Evolutionary conservation across 2,329 filamentous ascomycete species (phyloP).

Genomic region (Diatrype stigma): DNA sequence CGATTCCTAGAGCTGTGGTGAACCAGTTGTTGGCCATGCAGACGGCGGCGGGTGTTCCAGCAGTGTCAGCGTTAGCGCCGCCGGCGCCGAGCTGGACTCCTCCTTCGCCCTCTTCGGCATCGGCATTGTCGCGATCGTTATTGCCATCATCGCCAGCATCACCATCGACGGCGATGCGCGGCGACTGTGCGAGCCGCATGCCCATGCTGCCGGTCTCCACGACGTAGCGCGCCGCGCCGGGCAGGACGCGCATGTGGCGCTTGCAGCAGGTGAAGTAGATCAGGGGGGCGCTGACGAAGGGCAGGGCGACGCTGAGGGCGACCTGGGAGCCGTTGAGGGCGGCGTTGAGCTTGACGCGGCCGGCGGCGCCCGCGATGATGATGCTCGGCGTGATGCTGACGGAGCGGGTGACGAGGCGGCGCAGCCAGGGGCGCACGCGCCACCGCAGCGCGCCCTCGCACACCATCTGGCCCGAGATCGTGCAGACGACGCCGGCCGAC

Average conservation of each 20-base stretch:
- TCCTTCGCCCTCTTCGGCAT: constrained; percentile 1
- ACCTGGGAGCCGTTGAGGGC: constrained; percentile 77
- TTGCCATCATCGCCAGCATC: neutral
- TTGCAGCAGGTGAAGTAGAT: constrained; percentile 80
- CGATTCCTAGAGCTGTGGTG: constrained; percentile 47
- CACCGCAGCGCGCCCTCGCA: constrained; percentile 77
- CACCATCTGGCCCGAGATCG: constrained; percentile 86
- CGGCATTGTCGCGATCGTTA: constrained; percentile 13
- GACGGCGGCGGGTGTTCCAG: constrained; percentile 26
- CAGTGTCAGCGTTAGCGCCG: neutral
- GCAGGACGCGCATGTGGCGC: constrained; percentile 71
- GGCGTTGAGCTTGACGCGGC: constrained; percentile 62
- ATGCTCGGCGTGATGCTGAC: constrained; percentile 81
- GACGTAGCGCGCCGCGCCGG: constrained; percentile 36
- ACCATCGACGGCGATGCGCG: constrained; percentile 2
- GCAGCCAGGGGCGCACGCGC: constrained; percentile 71
- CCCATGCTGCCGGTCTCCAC: constrained; percentile 24
- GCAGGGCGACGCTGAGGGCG: constrained; percentile 71
- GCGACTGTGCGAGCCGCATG: no score
- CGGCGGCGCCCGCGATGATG: constrained; percentile 76
- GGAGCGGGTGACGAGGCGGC: constrained; percentile 69
- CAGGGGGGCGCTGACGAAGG: constrained; percentile 77
- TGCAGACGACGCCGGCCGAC: constrained; percentile 82
- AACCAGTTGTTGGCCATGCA: constrained; percentile 73
- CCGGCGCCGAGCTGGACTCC: constrained; percentile 17